Percentiles rank a stretch among this genome's conserved stretches.
Evolutionary conservation across 345 rosid species (phyloP).

Genomic region (Salix exigua): DNA sequence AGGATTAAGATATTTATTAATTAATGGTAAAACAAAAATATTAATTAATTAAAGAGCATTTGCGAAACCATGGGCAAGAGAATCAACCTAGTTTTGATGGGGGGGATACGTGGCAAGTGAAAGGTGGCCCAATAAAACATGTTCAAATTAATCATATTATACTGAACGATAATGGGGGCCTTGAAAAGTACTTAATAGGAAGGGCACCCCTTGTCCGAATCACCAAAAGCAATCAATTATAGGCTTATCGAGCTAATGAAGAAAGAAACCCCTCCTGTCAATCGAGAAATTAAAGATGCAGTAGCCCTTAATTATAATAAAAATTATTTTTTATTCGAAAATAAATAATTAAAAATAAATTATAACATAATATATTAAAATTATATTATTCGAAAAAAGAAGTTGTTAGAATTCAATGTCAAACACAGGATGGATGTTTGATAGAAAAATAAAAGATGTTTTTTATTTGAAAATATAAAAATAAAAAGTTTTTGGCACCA

Average conservation of each 20-base stretch:
- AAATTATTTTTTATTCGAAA: too few species aligned
- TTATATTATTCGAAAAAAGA: too few species aligned
- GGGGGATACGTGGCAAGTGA: neutral
- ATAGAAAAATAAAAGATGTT: too few species aligned
- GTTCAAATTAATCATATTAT: slow-evolving; percentile 29
- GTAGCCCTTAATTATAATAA: neutral
- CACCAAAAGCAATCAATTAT: slow-evolving; percentile 10
- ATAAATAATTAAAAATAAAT: too few species aligned
- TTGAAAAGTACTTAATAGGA: neutral
- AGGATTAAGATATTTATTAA: neutral
- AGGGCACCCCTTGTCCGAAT: slow-evolving; percentile 23
- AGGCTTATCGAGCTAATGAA: neutral
- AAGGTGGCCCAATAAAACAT: slow-evolving; percentile 30
- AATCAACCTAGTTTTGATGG: neutral
- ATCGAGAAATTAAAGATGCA: slow-evolving; percentile 3
- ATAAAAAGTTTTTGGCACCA: slow-evolving; percentile 15
- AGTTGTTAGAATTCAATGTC: too few species aligned
- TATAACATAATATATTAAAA: too few species aligned
- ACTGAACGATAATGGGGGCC: slow-evolving; percentile 22
- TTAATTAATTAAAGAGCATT: neutral
- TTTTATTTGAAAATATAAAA: too few species aligned
- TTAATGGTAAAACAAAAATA: neutral
- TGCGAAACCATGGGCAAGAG: neutral
- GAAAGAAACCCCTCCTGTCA: slow-evolving; percentile 7
- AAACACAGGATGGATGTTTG: too few species aligned